These are phyloP conservation scores for Diddensiella caesifluorescens DNA, from an alignment of 805 yeast species.

Conservation along the genomic window DNA sequence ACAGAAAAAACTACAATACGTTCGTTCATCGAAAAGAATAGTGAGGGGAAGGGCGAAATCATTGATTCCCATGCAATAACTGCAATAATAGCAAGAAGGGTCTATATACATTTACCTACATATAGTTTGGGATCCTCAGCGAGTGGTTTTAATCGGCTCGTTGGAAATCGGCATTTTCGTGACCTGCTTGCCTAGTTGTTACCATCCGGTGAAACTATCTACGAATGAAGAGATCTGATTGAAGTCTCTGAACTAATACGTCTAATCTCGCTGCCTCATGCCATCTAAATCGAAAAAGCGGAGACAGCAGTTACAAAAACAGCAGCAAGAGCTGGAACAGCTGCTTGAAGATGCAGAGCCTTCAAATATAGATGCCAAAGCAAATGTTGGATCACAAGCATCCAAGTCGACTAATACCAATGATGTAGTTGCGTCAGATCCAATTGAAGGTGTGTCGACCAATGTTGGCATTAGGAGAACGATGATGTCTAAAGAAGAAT, in stretches of 20 bases:
- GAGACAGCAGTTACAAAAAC: conserved; percentile 6
- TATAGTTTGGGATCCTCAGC: no score
- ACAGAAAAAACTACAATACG: no score
- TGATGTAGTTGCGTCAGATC: no score
- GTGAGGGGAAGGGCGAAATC: no score
- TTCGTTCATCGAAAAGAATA: no score
- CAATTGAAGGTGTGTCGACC: no score
- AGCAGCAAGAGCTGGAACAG: conserved; percentile 4
- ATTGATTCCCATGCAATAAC: no score
- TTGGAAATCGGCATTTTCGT: no score
- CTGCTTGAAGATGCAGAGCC: not conserved
- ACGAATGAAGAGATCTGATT: not conserved
- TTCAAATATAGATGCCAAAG: not conserved
- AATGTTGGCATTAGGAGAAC: no score
- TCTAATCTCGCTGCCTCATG: conserved; percentile 3
- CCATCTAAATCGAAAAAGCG: conserved; percentile 14
- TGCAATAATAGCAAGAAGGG: no score
- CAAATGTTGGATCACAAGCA: not conserved
- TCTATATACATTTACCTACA: no score
- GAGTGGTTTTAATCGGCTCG: no score
- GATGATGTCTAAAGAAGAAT: conserved; percentile 24
- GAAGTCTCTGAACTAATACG: not conserved
- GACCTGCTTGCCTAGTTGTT: not conserved
- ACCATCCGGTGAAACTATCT: not conserved
- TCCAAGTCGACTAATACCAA: not conserved